Percentiles rank a stretch among this genome's conserved stretches.
phyloP scores from a whole-genome alignment of 2,329 filamentous ascomycete genomes.

The Pestalotiopsis sp. region DNA sequence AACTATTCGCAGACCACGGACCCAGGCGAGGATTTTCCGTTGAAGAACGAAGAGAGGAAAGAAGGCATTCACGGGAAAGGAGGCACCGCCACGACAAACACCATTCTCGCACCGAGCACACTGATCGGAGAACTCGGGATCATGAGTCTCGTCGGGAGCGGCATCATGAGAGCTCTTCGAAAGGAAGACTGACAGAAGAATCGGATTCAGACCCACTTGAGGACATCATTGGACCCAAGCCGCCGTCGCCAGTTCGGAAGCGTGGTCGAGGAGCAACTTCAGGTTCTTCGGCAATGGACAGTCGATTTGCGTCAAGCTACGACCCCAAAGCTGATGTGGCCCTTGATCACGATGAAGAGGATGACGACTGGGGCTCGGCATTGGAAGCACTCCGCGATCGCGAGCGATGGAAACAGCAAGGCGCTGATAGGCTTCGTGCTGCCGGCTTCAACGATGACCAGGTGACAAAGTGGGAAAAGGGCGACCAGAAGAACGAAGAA shows the following conservation, averaged over 20 bases:
- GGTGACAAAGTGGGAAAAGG: conserved; percentile 70
- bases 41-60: conserved; percentile 8
- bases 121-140: conserved; percentile 15
- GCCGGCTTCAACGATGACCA: conserved; percentile 79
- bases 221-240: conserved; percentile 74
- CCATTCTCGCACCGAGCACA: not conserved
- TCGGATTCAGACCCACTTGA: conserved; percentile 73
- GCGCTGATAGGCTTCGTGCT: conserved; percentile 71
- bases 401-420: conserved; percentile 73
- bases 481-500: conserved; percentile 59
- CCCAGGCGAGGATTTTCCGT: not conserved
- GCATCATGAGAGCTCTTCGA: not conserved
- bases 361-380: conserved; percentile 76
- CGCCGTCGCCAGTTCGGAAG: conserved; percentile 49
- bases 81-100: conserved; percentile 15
- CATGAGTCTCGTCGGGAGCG: not conserved
- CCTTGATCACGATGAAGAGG: conserved; percentile 45
- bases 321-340: conserved; percentile 58
- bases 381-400: conserved; percentile 78
- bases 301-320: conserved; percentile 71
- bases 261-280: conserved; percentile 71
- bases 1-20: conserved; percentile 16
- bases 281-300: conserved; percentile 69
- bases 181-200: conserved; percentile 3
- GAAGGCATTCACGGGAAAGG: conserved; percentile 15